Base-by-base conservation (phyloP, 2,329 filamentous ascomycete species). In the Exophiala sp. region DNA sequence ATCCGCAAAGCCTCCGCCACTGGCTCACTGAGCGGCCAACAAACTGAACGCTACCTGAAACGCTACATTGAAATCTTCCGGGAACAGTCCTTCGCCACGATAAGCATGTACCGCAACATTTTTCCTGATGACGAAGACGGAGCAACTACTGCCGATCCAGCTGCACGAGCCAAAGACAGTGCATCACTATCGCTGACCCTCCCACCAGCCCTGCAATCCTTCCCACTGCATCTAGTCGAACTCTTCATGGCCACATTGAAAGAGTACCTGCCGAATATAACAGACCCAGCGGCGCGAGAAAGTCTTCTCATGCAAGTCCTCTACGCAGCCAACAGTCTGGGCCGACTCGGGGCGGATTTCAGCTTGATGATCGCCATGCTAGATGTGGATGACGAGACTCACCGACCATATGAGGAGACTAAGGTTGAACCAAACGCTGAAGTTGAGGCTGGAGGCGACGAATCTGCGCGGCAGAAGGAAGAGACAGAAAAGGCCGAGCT, bases 51-150 rank as follows among this genome's bases (percentile, higher is more conserved):
- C 47, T 99, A 91, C 65, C 75, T 99, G 40, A 99, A 97, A 71
- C 83, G 91, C 44, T 99, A 95, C 71, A 89, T 99, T 64, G 94
- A 99, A 68, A 91, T 99, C 24, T 97, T 97, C 69, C 87, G 94
- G 48, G 94, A 99, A 71, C 94, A 99, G 71, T 96, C 89, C 68
- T 99, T 99, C 69, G 88, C 87, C 40, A 95, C 97, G 56, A 84
- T 97, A 24, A 95, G 90, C 54, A 90, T 97, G 80, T 96, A 95
- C 71, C 89, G 86, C 65, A 94, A 87, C 65, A 90, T 97, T 50
- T 95, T 95, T 65, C 85, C 69, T 3, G 69, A 71, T 10, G 47
- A 55, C 18, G 55, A 58, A 48, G 29, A 46, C 11, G 69, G 70
- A 2, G 51, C 65, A 35, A 63, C 64, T 11, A 57, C 63, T 43